phyloP scores from a whole-genome alignment of 225 moss, liverwort and hornwort species.

The Polytrichum commune region DNA sequence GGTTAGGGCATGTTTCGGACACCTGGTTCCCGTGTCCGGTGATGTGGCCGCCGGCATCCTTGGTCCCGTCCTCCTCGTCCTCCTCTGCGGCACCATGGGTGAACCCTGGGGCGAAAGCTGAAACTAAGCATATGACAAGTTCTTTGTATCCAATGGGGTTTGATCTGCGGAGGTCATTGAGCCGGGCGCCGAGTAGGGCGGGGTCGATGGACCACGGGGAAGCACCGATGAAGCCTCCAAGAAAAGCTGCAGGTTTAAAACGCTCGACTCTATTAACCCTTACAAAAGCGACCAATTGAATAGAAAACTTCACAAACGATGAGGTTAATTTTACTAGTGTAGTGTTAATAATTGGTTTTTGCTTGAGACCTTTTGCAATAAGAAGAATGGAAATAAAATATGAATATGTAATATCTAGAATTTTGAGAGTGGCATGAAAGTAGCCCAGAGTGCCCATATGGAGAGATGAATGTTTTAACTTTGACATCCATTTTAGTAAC shows the following conservation, averaged over 20 bases:
- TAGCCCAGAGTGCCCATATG: no score
- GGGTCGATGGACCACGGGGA: slow-evolving; percentile 15
- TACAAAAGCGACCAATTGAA: no score
- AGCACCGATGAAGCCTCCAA: slow-evolving; percentile 7
- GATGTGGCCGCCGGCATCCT: slow-evolving; percentile 13
- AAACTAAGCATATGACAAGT: neutral
- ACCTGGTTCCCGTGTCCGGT: slow-evolving; percentile 22
- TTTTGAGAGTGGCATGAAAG: no score
- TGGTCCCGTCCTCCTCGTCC: neutral
- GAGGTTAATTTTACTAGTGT: no score
- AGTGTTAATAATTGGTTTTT: no score
- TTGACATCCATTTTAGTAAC: no score
- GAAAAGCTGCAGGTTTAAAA: slow-evolving; percentile 9
- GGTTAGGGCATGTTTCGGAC: slow-evolving; percentile 12
- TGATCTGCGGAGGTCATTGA: slow-evolving; percentile 11
- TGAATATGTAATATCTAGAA: no score
- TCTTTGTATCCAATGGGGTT: slow-evolving; percentile 32
- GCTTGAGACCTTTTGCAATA: no score
- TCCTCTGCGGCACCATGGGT: neutral
- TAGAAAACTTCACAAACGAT: no score
- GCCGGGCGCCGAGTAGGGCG: slow-evolving; percentile 17
- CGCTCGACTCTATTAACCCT: no score
- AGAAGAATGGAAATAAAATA: no score
- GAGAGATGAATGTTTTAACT: no score
- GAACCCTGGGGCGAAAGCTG: neutral